These are phyloP conservation scores for Brassica rapa DNA, from an alignment of 345 rosid species.

Conservation along the genomic window DNA sequence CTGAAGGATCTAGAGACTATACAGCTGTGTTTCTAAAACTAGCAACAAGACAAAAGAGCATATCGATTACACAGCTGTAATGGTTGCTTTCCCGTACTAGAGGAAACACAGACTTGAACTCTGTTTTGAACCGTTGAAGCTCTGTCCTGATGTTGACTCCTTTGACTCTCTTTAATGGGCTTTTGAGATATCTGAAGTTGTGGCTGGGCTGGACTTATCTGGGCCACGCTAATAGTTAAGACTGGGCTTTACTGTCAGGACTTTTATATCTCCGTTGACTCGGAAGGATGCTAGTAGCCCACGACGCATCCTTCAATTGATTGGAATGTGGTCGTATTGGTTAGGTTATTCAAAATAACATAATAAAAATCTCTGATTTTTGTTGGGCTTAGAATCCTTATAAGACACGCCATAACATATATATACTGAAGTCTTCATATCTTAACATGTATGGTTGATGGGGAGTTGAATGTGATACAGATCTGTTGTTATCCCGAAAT, in stretches of 20 bases:
- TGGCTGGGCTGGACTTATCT: too few relatives aligned
- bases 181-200: too few relatives aligned
- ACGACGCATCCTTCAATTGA: background rate
- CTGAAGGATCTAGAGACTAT: too few relatives aligned
- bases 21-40: too few relatives aligned
- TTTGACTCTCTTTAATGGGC: too few relatives aligned
- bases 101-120: too few relatives aligned
- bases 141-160: too few relatives aligned
- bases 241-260: slow-evolving; percentile 4
- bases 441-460: background rate
- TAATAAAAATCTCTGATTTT: background rate
- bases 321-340: background rate
- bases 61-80: too few relatives aligned
- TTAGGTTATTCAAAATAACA: background rate
- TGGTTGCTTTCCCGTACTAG: too few relatives aligned
- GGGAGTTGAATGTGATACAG: slow-evolving; percentile 2
- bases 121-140: too few relatives aligned
- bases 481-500: slow-evolving; percentile 29
- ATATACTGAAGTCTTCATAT: slow-evolving; percentile 1
- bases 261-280: background rate
- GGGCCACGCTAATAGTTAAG: too few relatives aligned
- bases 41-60: too few relatives aligned
- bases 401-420: slow-evolving; percentile 8
- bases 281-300: background rate
- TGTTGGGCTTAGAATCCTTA: slow-evolving; percentile 20